Conservation (phyloP, 2,329 filamentous ascomycete species). For the Dendrostoma leiphaemia region DNA sequence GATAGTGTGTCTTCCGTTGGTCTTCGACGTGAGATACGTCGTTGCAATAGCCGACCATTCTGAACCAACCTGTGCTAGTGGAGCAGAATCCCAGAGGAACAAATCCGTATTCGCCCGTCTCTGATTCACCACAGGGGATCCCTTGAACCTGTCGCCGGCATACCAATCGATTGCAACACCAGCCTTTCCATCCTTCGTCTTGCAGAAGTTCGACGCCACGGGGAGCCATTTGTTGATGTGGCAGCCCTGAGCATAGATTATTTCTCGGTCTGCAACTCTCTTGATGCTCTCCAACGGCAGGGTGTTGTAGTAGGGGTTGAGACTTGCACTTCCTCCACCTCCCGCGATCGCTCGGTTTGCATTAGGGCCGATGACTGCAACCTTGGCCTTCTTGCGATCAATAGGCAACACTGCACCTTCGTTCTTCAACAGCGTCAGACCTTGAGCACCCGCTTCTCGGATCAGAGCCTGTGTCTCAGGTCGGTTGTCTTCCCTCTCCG, state of each 20-base stretch:
- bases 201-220: conserved; percentile 59
- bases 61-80: conserved; percentile 55
- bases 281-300: conserved; percentile 63
- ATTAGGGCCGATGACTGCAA: conserved; percentile 67
- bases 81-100: conserved; percentile 70
- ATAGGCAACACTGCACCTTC: conserved; percentile 58
- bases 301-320: conserved; percentile 68
- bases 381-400: conserved; percentile 50
- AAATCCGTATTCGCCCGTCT: conserved; percentile 63
- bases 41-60: conserved; percentile 65
- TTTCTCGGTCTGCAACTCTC: conserved; percentile 49
- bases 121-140: conserved; percentile 54
- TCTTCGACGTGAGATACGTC: conserved; percentile 56
- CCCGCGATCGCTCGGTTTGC: conserved; percentile 66
- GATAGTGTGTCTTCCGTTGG: conserved; percentile 61
- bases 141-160: conserved; percentile 60
- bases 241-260: conserved; percentile 60
- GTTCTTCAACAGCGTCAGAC: conserved; percentile 64
- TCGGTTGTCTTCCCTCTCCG: conserved; percentile 55
- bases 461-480: conserved; percentile 60
- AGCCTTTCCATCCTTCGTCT: conserved; percentile 51
- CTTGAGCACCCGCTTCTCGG: conserved; percentile 58
- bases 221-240: conserved; percentile 66
- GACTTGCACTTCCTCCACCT: conserved; percentile 64
- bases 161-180: conserved; percentile 66